These are phyloP conservation scores for Ustilago vetiveriae DNA, from an alignment of 1,284 basidiomycete genomes.

Conservation along the genomic window DNA sequence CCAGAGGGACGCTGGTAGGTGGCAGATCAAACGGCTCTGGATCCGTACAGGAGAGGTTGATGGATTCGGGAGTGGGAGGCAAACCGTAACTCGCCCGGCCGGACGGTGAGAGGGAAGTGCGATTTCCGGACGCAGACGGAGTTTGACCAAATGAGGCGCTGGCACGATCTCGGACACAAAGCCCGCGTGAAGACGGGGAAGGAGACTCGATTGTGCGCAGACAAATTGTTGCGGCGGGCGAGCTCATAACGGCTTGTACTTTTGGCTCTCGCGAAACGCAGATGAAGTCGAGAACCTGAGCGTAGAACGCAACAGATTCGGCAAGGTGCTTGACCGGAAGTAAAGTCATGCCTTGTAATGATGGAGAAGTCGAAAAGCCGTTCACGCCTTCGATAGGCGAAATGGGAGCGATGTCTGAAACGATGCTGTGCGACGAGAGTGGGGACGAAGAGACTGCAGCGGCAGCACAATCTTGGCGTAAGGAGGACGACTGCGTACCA, in stretches of 20 bases:
- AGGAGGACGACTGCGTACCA: slow-evolving; percentile 12
- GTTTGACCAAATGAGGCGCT: not conserved
- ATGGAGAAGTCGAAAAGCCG: slow-evolving; percentile 5
- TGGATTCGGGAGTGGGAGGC: slow-evolving; percentile 22
- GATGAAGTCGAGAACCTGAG: slow-evolving; percentile 29
- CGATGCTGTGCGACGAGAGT: slow-evolving; percentile 8
- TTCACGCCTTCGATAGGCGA: slow-evolving; percentile 25
- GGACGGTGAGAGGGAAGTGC: slow-evolving; percentile 9
- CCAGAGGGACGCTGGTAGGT: slow-evolving; percentile 18
- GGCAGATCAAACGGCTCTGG: slow-evolving; percentile 18
- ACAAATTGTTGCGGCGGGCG: slow-evolving; percentile 22
- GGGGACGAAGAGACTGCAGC: slow-evolving; percentile 13
- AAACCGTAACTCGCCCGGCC: not conserved
- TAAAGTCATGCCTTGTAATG: slow-evolving; percentile 23
- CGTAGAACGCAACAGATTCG: slow-evolving; percentile 32
- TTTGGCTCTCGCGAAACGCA: slow-evolving; percentile 21
- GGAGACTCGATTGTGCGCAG: slow-evolving; percentile 25
- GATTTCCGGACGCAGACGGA: slow-evolving; percentile 2
- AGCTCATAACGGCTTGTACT: slow-evolving; percentile 34
- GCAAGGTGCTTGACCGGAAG: slow-evolving; percentile 32
- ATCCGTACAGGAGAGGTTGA: slow-evolving; percentile 13
- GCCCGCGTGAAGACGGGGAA: slow-evolving; percentile 13
- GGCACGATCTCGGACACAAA: not conserved
- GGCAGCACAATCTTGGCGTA: not conserved
- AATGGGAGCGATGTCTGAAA: slow-evolving; percentile 1